Conservation (phyloP, 164 flowering plant species). For the Magnolia officinalis region DNA sequence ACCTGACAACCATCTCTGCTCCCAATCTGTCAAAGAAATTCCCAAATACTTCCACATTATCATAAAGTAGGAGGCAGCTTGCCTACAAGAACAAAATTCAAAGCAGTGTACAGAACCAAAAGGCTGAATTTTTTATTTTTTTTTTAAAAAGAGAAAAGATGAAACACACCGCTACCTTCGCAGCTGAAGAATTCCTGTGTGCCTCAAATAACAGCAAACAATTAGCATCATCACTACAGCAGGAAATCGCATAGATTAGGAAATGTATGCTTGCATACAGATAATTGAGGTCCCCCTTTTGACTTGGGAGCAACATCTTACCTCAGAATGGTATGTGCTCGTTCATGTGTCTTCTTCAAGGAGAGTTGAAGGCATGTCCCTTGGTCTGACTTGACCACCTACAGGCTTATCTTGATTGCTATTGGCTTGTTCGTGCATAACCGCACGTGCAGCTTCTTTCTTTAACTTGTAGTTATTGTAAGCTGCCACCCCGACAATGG, state of each 20-base stretch:
- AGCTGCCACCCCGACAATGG: constrained; percentile 90
- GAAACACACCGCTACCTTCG: neutral
- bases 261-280: neutral
- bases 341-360: constrained; percentile 7
- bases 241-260: neutral
- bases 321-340: neutral
- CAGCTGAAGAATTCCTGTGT: neutral
- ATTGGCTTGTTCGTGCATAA: constrained; percentile 17
- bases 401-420: constrained; percentile 19
- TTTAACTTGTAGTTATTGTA: constrained; percentile 88
- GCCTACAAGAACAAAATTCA: neutral
- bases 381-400: constrained; percentile 26
- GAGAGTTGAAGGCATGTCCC: constrained; percentile 28
- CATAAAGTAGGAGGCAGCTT: neutral
- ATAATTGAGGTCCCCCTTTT: neutral
- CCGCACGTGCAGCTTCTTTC: constrained; percentile 58
- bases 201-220: neutral
- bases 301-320: neutral
- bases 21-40: too few species aligned
- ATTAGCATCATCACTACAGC: neutral
- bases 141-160: neutral
- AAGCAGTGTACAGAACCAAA: too few species aligned
- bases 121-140: too few species aligned
- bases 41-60: too few species aligned
- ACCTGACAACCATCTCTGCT: too few species aligned